Conservation (phyloP, 108 stramenopile species). For the Skeletonema menzelii region DNA sequence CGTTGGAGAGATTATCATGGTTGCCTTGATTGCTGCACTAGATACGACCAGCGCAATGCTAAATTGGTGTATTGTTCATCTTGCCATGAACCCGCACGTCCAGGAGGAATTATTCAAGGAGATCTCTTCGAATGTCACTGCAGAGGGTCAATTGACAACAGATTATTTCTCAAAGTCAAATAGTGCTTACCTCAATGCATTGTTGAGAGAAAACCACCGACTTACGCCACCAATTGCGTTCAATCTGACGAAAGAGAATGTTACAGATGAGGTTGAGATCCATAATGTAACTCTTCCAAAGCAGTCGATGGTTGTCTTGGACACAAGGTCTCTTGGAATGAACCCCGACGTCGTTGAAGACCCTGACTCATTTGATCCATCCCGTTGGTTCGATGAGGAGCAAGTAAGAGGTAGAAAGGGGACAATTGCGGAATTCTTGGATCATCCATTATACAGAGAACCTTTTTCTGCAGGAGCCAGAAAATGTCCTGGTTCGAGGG, state of each 20-base stretch:
- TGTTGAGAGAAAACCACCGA: constrained; percentile 35
- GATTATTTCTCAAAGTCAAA: constrained; percentile 1
- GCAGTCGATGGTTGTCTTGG: background rate
- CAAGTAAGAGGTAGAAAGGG: constrained; percentile 22
- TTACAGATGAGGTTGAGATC: constrained; percentile 9
- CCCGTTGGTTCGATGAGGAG: constrained; percentile 22
- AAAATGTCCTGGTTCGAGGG: constrained; percentile 32
- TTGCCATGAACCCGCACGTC: background rate
- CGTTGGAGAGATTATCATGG: background rate
- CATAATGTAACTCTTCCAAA: constrained; percentile 19
- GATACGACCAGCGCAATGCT: constrained; percentile 28
- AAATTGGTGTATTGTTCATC: constrained; percentile 17
- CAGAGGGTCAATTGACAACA: background rate
- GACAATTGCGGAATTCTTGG: constrained; percentile 14
- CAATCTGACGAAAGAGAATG: background rate
- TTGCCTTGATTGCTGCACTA: constrained; percentile 10
- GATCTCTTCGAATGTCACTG: background rate
- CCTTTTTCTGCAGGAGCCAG: constrained; percentile 43
- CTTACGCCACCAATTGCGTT: constrained; percentile 9
- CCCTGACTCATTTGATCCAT: constrained; percentile 25
- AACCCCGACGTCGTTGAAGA: constrained; percentile 22
- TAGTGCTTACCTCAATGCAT: constrained; percentile 31
- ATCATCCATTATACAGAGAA: constrained; percentile 20
- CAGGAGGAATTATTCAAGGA: constrained; percentile 8
- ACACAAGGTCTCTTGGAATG: constrained; percentile 15